Evolutionary conservation across 768 basidiomycete genomes (phyloP).

Genomic region (Lepiota subincarnata): DNA sequence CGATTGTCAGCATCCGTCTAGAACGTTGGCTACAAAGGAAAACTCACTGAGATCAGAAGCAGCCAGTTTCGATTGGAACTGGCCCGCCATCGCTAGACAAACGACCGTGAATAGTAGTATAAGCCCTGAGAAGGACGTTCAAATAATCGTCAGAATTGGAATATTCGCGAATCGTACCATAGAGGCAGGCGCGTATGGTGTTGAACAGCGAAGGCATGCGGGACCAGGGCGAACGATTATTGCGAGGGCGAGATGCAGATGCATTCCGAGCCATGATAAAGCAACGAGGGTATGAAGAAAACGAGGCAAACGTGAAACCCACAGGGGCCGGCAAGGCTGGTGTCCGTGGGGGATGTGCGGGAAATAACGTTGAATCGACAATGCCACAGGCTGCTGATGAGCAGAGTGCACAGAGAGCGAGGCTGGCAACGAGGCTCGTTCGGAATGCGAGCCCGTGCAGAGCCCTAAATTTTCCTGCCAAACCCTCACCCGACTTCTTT

Average conservation of each 20-base stretch:
- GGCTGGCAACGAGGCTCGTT: slow-evolving; percentile 15
- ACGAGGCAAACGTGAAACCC: slow-evolving; percentile 46
- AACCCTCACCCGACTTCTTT: slow-evolving; percentile 3
- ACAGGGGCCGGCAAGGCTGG: slow-evolving; percentile 12
- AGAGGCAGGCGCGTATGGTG: slow-evolving; percentile 61
- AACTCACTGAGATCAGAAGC: slow-evolving; percentile 77
- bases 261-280: slow-evolving; percentile 42
- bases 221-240: slow-evolving; percentile 27
- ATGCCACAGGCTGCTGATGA: slow-evolving; percentile 6
- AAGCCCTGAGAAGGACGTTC: slow-evolving; percentile 37
- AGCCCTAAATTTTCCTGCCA: slow-evolving; percentile 20
- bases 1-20: slow-evolving; percentile 12
- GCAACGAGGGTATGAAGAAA: slow-evolving; percentile 28
- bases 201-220: slow-evolving; percentile 73
- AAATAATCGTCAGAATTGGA: slow-evolving; percentile 6
- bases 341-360: slow-evolving; percentile 16
- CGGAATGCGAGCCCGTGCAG: slow-evolving; percentile 18
- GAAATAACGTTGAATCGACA: background rate
- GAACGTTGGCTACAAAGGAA: background rate
- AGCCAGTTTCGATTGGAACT: slow-evolving; percentile 67
- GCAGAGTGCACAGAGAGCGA: slow-evolving; percentile 13
- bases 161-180: slow-evolving; percentile 42
- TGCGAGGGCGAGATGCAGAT: slow-evolving; percentile 24
- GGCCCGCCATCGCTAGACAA: slow-evolving; percentile 74
- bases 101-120: slow-evolving; percentile 74